A percentile compares a stretch with the other conserved stretches of the same genome.
Conservation (phyloP, 345 rosid species). For the Murraya koenigii region DNA sequence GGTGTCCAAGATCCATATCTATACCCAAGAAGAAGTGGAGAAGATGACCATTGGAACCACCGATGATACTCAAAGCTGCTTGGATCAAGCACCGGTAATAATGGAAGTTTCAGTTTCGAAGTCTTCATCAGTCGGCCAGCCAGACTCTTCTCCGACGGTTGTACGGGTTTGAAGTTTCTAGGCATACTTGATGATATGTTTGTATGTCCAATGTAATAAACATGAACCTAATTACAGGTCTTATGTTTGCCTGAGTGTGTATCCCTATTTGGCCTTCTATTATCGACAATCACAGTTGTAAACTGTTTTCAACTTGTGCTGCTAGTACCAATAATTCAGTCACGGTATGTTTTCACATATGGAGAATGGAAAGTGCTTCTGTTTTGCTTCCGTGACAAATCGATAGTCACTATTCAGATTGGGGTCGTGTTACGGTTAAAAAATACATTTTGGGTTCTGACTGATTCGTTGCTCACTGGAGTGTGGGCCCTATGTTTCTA, state of each 20-base stretch:
- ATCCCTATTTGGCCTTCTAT: neutral
- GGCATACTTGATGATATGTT: neutral
- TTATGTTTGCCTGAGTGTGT: neutral
- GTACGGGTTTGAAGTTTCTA: constrained; percentile 35
- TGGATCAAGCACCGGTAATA: constrained; percentile 67
- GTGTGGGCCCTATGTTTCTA: too few relatives aligned
- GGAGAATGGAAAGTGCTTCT: neutral
- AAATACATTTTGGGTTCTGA: neutral
- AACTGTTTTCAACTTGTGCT: neutral
- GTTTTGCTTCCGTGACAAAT: neutral
- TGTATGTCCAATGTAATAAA: neutral
- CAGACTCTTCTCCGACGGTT: constrained; percentile 66
- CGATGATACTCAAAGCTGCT: constrained; percentile 86
- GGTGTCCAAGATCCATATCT: constrained; percentile 79
- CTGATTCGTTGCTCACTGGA: neutral
- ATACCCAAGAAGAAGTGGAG: constrained; percentile 85
- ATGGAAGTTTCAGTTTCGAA: constrained; percentile 84
- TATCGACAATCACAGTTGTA: neutral
- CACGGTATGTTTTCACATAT: neutral
- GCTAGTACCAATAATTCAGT: neutral
- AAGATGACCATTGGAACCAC: constrained; percentile 58
- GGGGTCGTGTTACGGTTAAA: neutral
- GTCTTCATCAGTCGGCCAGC: constrained; percentile 87
- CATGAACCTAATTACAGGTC: neutral
- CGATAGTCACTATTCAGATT: neutral